Evolutionary conservation across 352 stramenopile genomes (phyloP).

Genomic region (Peronospora tabacina): DNA sequence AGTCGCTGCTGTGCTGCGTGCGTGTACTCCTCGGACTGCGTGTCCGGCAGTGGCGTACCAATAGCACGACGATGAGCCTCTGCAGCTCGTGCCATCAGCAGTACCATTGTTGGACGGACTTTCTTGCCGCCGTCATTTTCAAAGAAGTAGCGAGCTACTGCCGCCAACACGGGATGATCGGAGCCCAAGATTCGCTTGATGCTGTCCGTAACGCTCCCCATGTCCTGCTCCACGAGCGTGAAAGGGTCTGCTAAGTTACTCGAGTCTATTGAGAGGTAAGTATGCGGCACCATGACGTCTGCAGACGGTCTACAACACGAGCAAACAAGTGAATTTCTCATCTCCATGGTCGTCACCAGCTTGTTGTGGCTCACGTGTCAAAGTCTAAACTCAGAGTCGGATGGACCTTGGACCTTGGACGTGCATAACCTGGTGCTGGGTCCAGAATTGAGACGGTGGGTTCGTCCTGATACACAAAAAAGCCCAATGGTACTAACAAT

Average conservation of each 20-base stretch:
- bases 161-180: conserved; percentile 94
- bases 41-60: conserved; percentile 33
- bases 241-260: conserved; percentile 87
- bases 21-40: conserved; percentile 71
- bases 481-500: background rate
- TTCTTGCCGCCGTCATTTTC: conserved; percentile 96
- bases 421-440: conserved; percentile 54
- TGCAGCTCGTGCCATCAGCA: conserved; percentile 90
- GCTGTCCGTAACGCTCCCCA: conserved; percentile 88
- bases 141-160: conserved; percentile 95
- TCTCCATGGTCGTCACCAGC: background rate
- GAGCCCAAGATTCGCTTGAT: conserved; percentile 95
- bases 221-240: conserved; percentile 84
- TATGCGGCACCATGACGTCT: conserved; percentile 27
- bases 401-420: conserved; percentile 22
- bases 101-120: conserved; percentile 95
- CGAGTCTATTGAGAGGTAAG: conserved; percentile 49
- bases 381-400: conserved; percentile 40
- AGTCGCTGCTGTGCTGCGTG: conserved; percentile 63
- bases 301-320: conserved; percentile 18
- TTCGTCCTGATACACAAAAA: conserved; percentile 40
- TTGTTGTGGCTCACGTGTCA: conserved; percentile 11
- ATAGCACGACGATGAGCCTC: conserved; percentile 63
- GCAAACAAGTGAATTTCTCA: conserved; percentile 2
- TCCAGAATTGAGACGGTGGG: conserved; percentile 80